phyloP scores from a whole-genome alignment of 1,284 basidiomycete genomes.

The Ceratobasidium sp. region DNA sequence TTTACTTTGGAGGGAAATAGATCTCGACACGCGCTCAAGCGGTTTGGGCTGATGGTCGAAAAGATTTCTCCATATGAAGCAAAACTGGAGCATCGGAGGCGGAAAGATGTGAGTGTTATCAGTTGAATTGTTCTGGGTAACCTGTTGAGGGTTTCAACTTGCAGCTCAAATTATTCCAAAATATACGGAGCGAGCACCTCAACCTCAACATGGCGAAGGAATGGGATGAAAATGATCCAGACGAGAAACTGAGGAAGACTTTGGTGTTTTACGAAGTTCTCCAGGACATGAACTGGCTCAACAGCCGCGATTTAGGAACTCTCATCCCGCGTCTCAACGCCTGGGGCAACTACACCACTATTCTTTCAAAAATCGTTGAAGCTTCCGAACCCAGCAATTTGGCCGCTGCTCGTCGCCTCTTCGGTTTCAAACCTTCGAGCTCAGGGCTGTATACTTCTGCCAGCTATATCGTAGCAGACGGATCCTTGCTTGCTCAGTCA shows the following conservation, averaged over 20 bases:
- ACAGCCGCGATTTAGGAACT: neutral
- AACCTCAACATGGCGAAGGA: neutral
- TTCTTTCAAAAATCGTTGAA: neutral
- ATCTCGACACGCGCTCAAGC: neutral
- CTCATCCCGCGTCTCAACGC: neutral
- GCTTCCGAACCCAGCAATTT: neutral
- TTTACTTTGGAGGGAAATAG: neutral
- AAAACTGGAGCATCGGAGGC: neutral
- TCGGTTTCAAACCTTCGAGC: slow-evolving; percentile 18
- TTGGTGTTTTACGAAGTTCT: neutral
- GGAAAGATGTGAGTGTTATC: neutral
- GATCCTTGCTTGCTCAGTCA: neutral
- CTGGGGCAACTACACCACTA: neutral
- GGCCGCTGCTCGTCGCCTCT: slow-evolving; percentile 7
- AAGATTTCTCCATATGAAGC: neutral
- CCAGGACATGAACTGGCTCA: slow-evolving; percentile 12
- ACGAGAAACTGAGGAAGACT: neutral
- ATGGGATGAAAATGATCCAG: neutral
- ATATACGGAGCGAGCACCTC: neutral
- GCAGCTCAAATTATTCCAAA: neutral
- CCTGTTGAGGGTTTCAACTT: neutral
- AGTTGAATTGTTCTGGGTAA: too few relatives aligned
- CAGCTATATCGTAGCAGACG: neutral
- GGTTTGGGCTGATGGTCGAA: neutral
- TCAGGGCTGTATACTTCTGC: neutral